These are phyloP conservation scores for Chlamydomonas schloesseri DNA, from an alignment of 139 green algal genomes.

Conservation along the genomic window DNA sequence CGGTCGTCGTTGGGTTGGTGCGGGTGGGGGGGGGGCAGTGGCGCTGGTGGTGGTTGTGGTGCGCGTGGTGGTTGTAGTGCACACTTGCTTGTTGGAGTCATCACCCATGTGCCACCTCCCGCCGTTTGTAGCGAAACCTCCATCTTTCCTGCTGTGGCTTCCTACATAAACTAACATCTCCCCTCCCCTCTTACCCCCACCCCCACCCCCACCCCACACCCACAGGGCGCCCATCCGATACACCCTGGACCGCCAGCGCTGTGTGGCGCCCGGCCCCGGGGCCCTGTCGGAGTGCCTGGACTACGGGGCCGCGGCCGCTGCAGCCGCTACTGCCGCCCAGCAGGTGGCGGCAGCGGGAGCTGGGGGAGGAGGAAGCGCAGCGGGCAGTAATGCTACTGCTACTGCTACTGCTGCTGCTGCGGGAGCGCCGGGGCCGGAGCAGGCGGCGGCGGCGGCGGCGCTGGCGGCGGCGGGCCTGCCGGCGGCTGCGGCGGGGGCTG, in stretches of 20 bases:
- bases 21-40: background rate
- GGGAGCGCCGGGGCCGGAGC: background rate
- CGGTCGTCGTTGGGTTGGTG: background rate
- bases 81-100: too few relatives aligned
- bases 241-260: constrained; percentile 49
- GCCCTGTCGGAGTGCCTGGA: constrained; percentile 46
- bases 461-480: background rate
- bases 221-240: constrained; percentile 53
- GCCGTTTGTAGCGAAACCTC: too few relatives aligned
- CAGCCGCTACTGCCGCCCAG: too few relatives aligned
- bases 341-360: background rate
- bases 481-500: background rate
- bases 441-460: background rate
- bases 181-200: too few relatives aligned
- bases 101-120: too few relatives aligned
- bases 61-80: too few relatives aligned
- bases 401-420: too few relatives aligned
- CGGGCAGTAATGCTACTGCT: background rate
- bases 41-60: too few relatives aligned
- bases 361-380: too few relatives aligned
- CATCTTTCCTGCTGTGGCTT: too few relatives aligned
- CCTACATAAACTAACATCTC: too few relatives aligned
- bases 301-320: background rate
- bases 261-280: constrained; percentile 23
- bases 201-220: too few relatives aligned